phyloP scores from a whole-genome alignment of 2,329 filamentous ascomycete species.

The Davidsoniella neocaledoniae region DNA sequence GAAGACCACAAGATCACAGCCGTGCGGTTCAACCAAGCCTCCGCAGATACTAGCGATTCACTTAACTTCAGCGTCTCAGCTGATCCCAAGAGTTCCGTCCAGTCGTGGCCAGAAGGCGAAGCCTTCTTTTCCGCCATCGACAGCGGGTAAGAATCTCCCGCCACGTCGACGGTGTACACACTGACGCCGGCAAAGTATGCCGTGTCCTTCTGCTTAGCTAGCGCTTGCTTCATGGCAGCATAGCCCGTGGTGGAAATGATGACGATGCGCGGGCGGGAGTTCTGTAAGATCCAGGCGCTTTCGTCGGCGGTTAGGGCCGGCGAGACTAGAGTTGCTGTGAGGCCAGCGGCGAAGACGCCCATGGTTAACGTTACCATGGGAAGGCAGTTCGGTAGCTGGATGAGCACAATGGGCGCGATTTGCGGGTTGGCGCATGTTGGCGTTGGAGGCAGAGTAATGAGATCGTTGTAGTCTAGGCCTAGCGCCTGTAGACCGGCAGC shows the following conservation, averaged over 20 bases:
- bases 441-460: conserved; percentile 23
- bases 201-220: conserved; percentile 20
- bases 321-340: conserved; percentile 25
- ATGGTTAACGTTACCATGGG: conserved; percentile 22
- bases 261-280: conserved; percentile 22
- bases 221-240: conserved; percentile 20
- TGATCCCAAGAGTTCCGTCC: conserved; percentile 37
- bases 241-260: conserved; percentile 21
- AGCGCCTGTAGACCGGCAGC: conserved; percentile 22
- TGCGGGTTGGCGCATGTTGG: conserved; percentile 23
- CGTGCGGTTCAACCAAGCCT: conserved; percentile 35
- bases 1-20: conserved; percentile 31
- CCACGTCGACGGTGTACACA: conserved; percentile 36
- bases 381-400: conserved; percentile 27
- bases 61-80: neutral
- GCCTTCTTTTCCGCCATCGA: neutral
- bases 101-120: conserved; percentile 26
- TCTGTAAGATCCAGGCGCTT: conserved; percentile 25
- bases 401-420: conserved; percentile 25
- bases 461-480: conserved; percentile 21
- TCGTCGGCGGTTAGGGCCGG: conserved; percentile 24
- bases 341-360: conserved; percentile 23
- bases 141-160: conserved; percentile 20
- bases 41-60: neutral
- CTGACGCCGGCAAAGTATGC: conserved; percentile 30